These are phyloP conservation scores for Geranium incanum DNA, from an alignment of 441 rosid species.

Conservation along the genomic window DNA sequence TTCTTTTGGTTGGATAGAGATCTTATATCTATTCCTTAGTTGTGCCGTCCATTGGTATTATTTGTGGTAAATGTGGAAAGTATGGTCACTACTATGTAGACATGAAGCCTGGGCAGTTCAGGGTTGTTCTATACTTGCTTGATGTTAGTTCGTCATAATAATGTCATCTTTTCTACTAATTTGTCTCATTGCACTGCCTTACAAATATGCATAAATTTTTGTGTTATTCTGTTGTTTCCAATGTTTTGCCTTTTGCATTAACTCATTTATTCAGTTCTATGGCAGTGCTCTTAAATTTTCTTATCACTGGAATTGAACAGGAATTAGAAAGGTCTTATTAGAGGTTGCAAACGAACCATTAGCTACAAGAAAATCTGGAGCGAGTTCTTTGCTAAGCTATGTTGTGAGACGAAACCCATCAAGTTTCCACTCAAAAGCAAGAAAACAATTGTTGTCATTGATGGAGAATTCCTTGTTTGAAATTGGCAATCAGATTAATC, in stretches of 20 bases:
- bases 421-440: slow-evolving; percentile 70
- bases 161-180: neutral
- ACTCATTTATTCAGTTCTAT: neutral
- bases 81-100: neutral
- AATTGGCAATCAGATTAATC: slow-evolving; percentile 41
- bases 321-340: slow-evolving; percentile 52
- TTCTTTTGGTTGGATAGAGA: neutral
- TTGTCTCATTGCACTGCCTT: neutral
- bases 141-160: neutral
- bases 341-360: slow-evolving; percentile 60
- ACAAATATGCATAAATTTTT: neutral
- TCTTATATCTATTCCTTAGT: neutral
- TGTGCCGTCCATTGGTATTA: neutral
- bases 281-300: slow-evolving; percentile 4
- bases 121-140: neutral
- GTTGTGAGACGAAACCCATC: slow-evolving; percentile 56
- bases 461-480: slow-evolving; percentile 41
- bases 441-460: slow-evolving; percentile 41
- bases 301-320: slow-evolving; percentile 30
- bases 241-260: neutral
- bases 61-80: neutral
- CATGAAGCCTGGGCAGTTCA: neutral
- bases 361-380: slow-evolving; percentile 48
- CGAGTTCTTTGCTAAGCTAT: slow-evolving; percentile 55
- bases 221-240: neutral